Evolutionary conservation across 2,329 filamentous ascomycete genomes (phyloP), one percentile per base, ranked within the genome.

Genomic region (Trichoderma sp.): DNA sequence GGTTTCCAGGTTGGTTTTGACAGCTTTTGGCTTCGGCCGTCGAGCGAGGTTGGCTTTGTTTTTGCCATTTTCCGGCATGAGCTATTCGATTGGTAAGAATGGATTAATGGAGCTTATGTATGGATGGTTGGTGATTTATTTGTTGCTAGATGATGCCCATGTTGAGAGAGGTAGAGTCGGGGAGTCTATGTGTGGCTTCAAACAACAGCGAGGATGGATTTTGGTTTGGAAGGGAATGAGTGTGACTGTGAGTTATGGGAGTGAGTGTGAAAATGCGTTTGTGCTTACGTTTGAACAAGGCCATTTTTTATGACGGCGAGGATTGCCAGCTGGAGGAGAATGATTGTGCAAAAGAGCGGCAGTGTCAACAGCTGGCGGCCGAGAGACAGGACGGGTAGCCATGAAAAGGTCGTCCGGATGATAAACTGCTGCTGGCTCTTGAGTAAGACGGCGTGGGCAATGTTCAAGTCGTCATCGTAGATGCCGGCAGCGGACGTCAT

Each of bases 21-120:
- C 2, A 63, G 60, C 72, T 74, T 79, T 21, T 75, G 75, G 27
- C 64, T 67, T 71, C 78, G 80, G 38, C 80, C 81, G 67, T 82
- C 82, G 38, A 81, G 81, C 35, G 80, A 79, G 21, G 76, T 74
- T 21, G 78, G 79, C 31, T 78, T 78, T 77, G 81, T 82, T 74
- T 66, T 67, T 21, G 50, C 64, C 64, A 68, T 75, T 60, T n/a
- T 50, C 4, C 56, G 56, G 38, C 24, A 50, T 45, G 56, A 24
- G 56, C 68, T 60, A 62, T 71, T 71, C 18, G 38, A 50, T 33
- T 60, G 18, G 31, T 38, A 24, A 60, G 35, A 35, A 60, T 38
- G 67, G 67, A 24, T 41, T 11, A 18, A 59, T 35, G 33, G 50
- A 60, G 33, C 67, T 41, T 41, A 14, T 41, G 50, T 4, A 41